Evolutionary conservation across 345 rosid species (phyloP), one percentile per base, ranked within the genome.

Genomic region (Raphanus sativus): DNA sequence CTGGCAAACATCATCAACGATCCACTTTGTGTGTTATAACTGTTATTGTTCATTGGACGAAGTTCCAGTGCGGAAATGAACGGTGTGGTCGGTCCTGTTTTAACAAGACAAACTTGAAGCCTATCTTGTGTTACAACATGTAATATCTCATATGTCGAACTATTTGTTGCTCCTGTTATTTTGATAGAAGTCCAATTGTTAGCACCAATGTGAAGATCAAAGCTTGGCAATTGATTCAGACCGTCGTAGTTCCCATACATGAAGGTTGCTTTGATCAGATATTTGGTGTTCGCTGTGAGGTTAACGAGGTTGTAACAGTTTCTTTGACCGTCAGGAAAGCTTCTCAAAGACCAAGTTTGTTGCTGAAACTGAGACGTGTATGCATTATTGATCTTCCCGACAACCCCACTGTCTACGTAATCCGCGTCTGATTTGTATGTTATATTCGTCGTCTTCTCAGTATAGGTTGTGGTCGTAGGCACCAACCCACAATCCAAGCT

Each of bases 81-180:
- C 3, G 91, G 91, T 15, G 75, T 67, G 0, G 87, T 87, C 0
- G 0, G 1, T 33, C 78, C 80, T 5, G 83, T 66, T 48, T 91
- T 88, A 25, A 86, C 86, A 8, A 86, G 84, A 77, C 94, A 91
- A 28, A 89, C 48, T 59, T 83, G 73, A 16, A 86, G 48, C 60
- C 48, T 12, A 0, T 83, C 69, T 13, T 76, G 66, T 2, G 64
- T 9, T 3, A 83, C 55, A 0, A 70, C 29, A 79, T 89, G 81
- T 4, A 89, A 59, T 1, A 87, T 73, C 73, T 87, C 94, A 1
- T 0, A 0, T 4, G 6, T 29, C 0, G 38, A 1, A 4, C 4
- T 8, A 16, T 4, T 25, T 0, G 81, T 36, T 54, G 42, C 81
- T n/a, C 80, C 78, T 25, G 1, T 0, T 1, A 84, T 21, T 4